Conservation (phyloP, 2,329 filamentous ascomycete genomes). For the Monosporascus ibericus region DNA sequence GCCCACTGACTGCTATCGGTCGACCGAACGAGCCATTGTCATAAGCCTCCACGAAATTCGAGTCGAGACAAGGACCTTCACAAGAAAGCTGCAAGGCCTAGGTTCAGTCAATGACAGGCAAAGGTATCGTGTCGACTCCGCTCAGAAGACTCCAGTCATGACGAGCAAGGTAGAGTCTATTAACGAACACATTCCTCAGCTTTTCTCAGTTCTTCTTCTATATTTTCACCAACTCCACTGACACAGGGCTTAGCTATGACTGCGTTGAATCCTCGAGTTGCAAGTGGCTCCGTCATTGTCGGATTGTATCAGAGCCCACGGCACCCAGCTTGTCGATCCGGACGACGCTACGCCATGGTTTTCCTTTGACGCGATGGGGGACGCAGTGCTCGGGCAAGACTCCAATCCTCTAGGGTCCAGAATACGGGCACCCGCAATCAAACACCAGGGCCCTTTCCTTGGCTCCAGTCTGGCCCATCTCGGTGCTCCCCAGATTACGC, state of each 20-base stretch:
- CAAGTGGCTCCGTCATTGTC: constrained; percentile 6
- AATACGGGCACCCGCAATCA: constrained; percentile 7
- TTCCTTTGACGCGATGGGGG: constrained; percentile 14
- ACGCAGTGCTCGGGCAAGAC: constrained; percentile 11
- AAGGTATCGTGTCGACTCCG: constrained; percentile 5
- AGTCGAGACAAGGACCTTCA: no score
- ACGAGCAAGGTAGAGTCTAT: no score
- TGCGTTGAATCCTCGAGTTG: constrained; percentile 11
- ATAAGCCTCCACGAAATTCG: no score
- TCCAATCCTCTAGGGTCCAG: constrained; percentile 9
- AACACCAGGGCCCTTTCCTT: constrained; percentile 11
- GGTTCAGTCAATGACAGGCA: constrained; percentile 9
- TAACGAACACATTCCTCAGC: no score
- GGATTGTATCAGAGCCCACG: constrained; percentile 6
- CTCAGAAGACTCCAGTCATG: neutral
- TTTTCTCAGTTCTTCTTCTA: no score
- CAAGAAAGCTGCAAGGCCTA: constrained; percentile 10
- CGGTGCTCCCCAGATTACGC: constrained; percentile 12
- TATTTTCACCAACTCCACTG: no score
- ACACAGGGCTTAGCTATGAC: constrained; percentile 6
- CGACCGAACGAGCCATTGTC: no score
- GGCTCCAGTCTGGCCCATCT: constrained; percentile 10
- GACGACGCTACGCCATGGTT: constrained; percentile 14
- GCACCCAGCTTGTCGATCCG: constrained; percentile 4
- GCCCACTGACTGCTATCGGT: no score